Conservation (phyloP, 768 basidiomycete species). For the Lactarius tabidus region DNA sequence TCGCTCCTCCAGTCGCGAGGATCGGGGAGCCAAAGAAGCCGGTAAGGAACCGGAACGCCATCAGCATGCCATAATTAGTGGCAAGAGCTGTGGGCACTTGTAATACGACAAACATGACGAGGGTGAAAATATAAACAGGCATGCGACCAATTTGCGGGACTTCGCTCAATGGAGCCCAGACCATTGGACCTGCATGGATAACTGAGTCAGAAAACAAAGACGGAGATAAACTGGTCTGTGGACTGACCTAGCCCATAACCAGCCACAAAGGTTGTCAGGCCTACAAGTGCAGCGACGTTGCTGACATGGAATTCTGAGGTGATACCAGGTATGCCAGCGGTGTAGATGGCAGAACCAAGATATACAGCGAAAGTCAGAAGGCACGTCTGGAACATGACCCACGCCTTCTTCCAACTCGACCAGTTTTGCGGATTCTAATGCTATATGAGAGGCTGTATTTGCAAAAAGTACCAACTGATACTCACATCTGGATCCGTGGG, state of each 20-base stretch:
- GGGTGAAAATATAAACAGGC: conserved; percentile 34
- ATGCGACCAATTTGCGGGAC: conserved; percentile 34
- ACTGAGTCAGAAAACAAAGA: not conserved
- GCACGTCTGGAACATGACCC: conserved; percentile 35
- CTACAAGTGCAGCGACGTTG: conserved; percentile 32
- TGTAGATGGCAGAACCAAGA: conserved; percentile 36
- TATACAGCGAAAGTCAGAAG: conserved; percentile 36
- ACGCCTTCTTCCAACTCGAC: conserved; percentile 31
- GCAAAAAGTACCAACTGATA: not conserved
- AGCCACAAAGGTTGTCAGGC: conserved; percentile 31
- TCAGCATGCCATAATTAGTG: conserved; percentile 32
- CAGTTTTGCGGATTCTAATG: conserved; percentile 28
- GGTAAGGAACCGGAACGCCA: conserved; percentile 35
- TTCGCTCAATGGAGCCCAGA: conserved; percentile 34
- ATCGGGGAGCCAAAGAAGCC: conserved; percentile 35
- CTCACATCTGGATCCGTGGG: conserved; percentile 25
- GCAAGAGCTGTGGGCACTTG: conserved; percentile 36
- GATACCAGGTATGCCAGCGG: conserved; percentile 31
- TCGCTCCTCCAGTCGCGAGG: conserved; percentile 35
- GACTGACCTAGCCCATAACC: conserved; percentile 28
- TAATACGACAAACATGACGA: conserved; percentile 33
- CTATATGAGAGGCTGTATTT: not conserved
- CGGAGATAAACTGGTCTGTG: not conserved
- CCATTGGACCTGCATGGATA: conserved; percentile 30
- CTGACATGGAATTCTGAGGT: conserved; percentile 32